Evolutionary conservation across 352 stramenopile genomes (phyloP).

Genomic region (Lagenidium giganteum): DNA sequence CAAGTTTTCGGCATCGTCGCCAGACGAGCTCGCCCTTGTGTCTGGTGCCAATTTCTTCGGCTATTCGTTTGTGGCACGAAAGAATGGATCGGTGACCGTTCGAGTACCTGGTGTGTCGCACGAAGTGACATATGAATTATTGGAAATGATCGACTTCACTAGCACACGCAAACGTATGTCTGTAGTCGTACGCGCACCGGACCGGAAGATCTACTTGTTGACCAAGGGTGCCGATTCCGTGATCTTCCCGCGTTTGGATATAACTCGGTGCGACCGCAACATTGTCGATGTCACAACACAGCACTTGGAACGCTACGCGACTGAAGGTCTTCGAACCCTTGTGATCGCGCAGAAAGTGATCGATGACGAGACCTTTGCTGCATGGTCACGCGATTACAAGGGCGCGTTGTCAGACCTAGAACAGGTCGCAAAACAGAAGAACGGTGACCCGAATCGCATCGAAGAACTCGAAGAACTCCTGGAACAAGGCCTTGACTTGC

Average conservation of each 20-base stretch:
- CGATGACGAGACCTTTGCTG: slow-evolving; percentile 41
- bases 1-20: slow-evolving; percentile 76
- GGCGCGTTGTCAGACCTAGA: slow-evolving; percentile 64
- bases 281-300: slow-evolving; percentile 62
- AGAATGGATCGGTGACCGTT: slow-evolving; percentile 62
- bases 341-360: slow-evolving; percentile 86
- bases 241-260: slow-evolving; percentile 59
- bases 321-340: slow-evolving; percentile 83
- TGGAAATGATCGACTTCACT: slow-evolving; percentile 98
- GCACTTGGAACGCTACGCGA: slow-evolving; percentile 82
- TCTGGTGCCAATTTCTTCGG: slow-evolving; percentile 79
- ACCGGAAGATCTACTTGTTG: slow-evolving; percentile 60
- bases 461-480: slow-evolving; percentile 82
- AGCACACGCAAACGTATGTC: slow-evolving; percentile 98
- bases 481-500: slow-evolving; percentile 62
- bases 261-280: slow-evolving; percentile 27
- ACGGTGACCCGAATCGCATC: slow-evolving; percentile 58
- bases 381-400: slow-evolving; percentile 79
- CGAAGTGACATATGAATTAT: slow-evolving; percentile 74
- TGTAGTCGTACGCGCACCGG: slow-evolving; percentile 89
- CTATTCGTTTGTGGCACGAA: slow-evolving; percentile 63
- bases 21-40: slow-evolving; percentile 77
- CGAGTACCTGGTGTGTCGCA: slow-evolving; percentile 20
- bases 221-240: slow-evolving; percentile 86
- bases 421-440: slow-evolving; percentile 51